Conservation (phyloP, 2,329 filamentous ascomycete species). For the Aspergillus udagawae region DNA sequence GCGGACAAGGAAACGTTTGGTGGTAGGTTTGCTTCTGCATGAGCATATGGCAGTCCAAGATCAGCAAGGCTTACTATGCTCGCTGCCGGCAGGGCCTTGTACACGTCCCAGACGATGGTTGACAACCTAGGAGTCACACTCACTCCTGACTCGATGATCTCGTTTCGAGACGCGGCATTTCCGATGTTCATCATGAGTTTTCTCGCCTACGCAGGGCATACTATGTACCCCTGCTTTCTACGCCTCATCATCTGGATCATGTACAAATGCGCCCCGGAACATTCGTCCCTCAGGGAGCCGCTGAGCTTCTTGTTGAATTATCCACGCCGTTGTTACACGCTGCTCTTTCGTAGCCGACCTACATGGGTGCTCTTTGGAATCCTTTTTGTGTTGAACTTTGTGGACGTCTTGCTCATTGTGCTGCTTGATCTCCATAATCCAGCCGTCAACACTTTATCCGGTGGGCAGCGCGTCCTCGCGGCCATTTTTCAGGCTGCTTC, state of each 20-base stretch:
- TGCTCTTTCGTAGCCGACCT: slow-evolving; percentile 57
- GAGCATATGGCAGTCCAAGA: neutral
- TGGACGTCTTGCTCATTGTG: slow-evolving; percentile 55
- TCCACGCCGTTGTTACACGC: slow-evolving; percentile 59
- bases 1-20: slow-evolving; percentile 44
- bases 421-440: slow-evolving; percentile 51
- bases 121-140: slow-evolving; percentile 54
- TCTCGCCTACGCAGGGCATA: slow-evolving; percentile 38
- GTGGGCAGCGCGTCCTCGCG: slow-evolving; percentile 50
- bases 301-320: slow-evolving; percentile 59
- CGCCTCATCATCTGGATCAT: slow-evolving; percentile 57
- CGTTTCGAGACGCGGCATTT: slow-evolving; percentile 44
- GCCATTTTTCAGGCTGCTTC: slow-evolving; percentile 57
- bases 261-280: slow-evolving; percentile 44
- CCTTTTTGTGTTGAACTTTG: slow-evolving; percentile 50
- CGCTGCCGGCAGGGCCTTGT: slow-evolving; percentile 41
- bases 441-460: slow-evolving; percentile 38
- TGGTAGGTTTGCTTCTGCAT: slow-evolving; percentile 39
- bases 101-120: slow-evolving; percentile 50
- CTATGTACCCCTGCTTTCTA: slow-evolving; percentile 52
- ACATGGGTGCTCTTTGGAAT: slow-evolving; percentile 56
- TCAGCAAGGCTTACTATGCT: neutral
- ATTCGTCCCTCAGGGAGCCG: slow-evolving; percentile 31
- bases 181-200: slow-evolving; percentile 39
- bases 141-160: slow-evolving; percentile 53